These are phyloP conservation scores for Coprinopsis sp. DNA, from an alignment of 768 basidiomycete species.

Conservation along the genomic window DNA sequence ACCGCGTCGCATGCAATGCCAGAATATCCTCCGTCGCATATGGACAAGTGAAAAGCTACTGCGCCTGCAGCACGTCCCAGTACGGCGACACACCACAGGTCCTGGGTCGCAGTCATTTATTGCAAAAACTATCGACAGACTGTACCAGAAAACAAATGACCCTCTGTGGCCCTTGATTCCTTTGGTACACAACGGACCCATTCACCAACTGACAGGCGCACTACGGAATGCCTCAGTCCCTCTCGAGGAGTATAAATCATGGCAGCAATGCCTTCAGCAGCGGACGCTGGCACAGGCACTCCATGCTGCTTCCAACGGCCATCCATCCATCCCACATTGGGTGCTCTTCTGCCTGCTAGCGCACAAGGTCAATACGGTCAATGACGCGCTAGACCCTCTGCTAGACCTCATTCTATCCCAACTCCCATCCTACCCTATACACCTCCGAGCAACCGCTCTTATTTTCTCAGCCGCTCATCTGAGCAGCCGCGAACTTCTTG, in stretches of 20 bases:
- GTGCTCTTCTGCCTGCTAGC: constrained; percentile 46
- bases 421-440: constrained; percentile 25
- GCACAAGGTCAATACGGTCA: constrained; percentile 40
- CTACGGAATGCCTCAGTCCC: no score
- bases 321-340: constrained; percentile 42
- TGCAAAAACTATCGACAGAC: neutral
- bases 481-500: constrained; percentile 42
- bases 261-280: neutral
- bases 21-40: neutral
- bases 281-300: neutral
- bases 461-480: constrained; percentile 46
- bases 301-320: neutral
- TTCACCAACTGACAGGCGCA: no score
- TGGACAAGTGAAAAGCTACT: neutral
- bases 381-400: constrained; percentile 40
- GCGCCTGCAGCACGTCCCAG: no score
- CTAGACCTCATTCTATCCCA: constrained; percentile 41
- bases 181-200: no score
- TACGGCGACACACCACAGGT: no score
- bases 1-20: neutral
- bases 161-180: neutral
- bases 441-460: constrained; percentile 39
- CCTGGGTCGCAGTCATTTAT: neutral
- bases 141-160: neutral
- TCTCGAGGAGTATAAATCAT: no score